Evolutionary conservation across 176 grass and related monocot genomes (phyloP).

Genomic region (Hordeum vulgare): MorexV3_pseudomolecules_assembly NC_058520.1:382753442-382753941

Average conservation of each 20-base stretch:
- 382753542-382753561: neutral
- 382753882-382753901: neutral
- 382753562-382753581: neutral
- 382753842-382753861: neutral
- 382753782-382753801: no score
- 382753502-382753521: neutral
- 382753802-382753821: neutral
- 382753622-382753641: neutral
- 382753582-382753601: neutral
- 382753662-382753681: neutral
- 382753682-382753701: neutral
- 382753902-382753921: neutral
- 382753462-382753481: neutral
- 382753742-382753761: neutral
- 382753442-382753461: neutral
- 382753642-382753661: neutral
- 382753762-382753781: neutral
- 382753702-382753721: neutral
- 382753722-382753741: neutral
- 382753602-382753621: neutral
- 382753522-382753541: neutral
- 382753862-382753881: neutral
- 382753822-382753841: neutral
- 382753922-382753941: neutral
- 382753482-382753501: neutral